Percentiles rank a stretch among this genome's conserved stretches.
phyloP scores from a whole-genome alignment of 2,329 filamentous ascomycete genomes.

The Ophioceras dolichostomum region DNA sequence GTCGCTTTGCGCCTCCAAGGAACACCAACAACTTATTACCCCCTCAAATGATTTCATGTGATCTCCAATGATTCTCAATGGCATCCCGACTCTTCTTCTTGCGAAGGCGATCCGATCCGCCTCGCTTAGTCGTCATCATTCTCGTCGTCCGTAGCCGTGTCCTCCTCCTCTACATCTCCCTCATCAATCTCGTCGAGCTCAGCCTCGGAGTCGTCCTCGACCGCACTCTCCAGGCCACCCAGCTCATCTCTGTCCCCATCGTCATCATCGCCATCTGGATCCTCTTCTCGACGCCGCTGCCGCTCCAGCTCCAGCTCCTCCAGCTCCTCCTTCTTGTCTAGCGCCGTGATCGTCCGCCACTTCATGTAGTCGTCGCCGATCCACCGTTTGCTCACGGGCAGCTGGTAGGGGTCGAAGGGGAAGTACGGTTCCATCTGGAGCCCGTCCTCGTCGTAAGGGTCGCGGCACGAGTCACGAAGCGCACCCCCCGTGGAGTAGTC shows the following conservation, averaged over 20 bases:
- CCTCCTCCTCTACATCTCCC: conserved; percentile 22
- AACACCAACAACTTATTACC: no score
- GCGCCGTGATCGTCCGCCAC: conserved; percentile 64
- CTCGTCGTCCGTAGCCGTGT: conserved; percentile 16
- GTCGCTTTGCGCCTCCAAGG: no score
- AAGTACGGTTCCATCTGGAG: conserved; percentile 91
- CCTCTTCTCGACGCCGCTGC: no score
- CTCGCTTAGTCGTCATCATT: conserved; percentile 3
- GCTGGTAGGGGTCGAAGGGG: conserved; percentile 91
- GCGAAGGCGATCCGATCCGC: no score
- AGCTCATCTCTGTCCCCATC: no score
- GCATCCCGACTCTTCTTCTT: no score
- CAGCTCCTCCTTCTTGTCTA: conserved; percentile 36
- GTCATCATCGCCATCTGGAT: conserved; percentile 10
- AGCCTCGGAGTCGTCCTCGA: conserved; percentile 32
- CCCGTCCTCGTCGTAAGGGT: conserved; percentile 57
- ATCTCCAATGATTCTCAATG: no score
- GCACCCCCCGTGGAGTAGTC: conserved; percentile 42
- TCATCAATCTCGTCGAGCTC: conserved; percentile 31
- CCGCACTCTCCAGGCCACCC: no score
- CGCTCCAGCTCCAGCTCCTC: conserved; percentile 36
- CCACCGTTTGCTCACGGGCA: conserved; percentile 82
- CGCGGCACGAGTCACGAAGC: conserved; percentile 37
- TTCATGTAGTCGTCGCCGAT: conserved; percentile 71
- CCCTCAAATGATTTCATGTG: no score